Evolutionary conservation across 208 protist species (phyloP).

Genomic region (Trypanosoma platydactyli): DNA sequence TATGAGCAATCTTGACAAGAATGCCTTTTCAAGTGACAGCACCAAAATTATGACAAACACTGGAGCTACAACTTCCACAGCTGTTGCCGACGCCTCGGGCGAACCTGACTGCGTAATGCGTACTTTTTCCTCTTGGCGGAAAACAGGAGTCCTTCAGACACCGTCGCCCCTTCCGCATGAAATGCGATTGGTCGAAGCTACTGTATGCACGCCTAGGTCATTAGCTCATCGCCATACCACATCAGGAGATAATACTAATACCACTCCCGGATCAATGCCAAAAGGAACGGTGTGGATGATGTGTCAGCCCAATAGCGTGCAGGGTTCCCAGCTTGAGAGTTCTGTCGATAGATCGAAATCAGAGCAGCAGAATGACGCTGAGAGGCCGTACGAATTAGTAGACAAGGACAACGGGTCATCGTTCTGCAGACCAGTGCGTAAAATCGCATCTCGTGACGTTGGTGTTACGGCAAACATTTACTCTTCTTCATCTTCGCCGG

Average conservation of each 20-base stretch:
- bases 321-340: too few species aligned
- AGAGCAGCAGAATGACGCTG: too few species aligned
- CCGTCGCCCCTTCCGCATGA: background rate
- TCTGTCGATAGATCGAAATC: too few species aligned
- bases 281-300: too few species aligned
- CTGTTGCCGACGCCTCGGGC: background rate
- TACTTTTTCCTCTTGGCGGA: background rate
- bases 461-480: constrained; percentile 3
- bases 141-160: background rate
- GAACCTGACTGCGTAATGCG: background rate
- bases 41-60: background rate
- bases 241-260: background rate
- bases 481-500: background rate
- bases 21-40: background rate
- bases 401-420: too few species aligned
- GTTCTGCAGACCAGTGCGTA: background rate
- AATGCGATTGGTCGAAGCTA: background rate
- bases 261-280: too few species aligned
- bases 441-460: constrained; percentile 2
- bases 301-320: too few species aligned
- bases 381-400: too few species aligned
- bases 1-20: too few species aligned
- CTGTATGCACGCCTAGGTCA: background rate
- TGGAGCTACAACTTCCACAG: background rate
- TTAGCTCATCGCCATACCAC: background rate